Base-by-base conservation (phyloP, 2,329 filamentous ascomycete species). In the Pseudogymnoascus sp. region DNA sequence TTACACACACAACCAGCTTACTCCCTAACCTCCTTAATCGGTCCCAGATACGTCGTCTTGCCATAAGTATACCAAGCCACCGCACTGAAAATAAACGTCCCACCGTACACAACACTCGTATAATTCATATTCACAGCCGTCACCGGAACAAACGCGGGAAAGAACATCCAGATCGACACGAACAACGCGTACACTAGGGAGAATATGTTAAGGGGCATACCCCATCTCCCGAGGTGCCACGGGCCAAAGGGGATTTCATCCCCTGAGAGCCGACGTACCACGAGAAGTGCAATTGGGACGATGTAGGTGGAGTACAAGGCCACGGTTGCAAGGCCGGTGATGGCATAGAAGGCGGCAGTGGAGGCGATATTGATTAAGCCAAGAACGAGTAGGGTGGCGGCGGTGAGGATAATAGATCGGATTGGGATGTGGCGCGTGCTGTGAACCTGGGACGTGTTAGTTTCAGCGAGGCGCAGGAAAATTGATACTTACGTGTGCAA, bases 81-180 rank as follows among this genome's bases (percentile, higher is more conserved):
- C 10, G 31, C 31, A 25, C 28, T 37, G 25, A 63, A 37, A 11
- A 63, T 36, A 37, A 63, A 34, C 8, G 61, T 37, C 0, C 61
- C 61, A 1, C 46, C 44, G n/a, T 60, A 63, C 10, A 63, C 61
- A n/a, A 63, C 44, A 37, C 28, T 34, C 16, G 44, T 36, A 16
- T 60, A 63, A 60, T 63, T 63, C 61, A 63, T 63, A 23, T 63
- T 60, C 12, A 60, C 25, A 5, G 50, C 38, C 16, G 50, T 60
- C 5, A 42, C 31, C 4, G 44, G 44, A 40, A 42, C 31, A 5
- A 37, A 34, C 12, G 61, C 21, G 11, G 61, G 50, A 11, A 63
- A 63, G 28, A 62, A 62, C 68, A 81, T 78, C 67, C 84, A 85
- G 2, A 75, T 62, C 67, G 79, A 81, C 1, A 81, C 78, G 56